Conservation (phyloP, 2,329 filamentous ascomycete genomes). For the Penicillium digitatum region DNA sequence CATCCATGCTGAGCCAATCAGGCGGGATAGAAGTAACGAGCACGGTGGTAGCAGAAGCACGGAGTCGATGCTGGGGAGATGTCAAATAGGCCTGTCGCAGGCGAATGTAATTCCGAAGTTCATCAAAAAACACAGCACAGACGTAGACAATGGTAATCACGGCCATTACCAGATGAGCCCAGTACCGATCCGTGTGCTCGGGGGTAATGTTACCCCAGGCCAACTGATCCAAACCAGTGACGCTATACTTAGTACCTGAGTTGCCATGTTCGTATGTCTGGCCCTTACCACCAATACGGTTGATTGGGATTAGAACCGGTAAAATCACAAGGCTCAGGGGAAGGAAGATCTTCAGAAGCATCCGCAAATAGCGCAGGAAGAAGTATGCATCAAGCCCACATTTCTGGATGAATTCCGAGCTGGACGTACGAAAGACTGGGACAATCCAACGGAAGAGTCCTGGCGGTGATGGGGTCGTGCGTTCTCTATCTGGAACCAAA, state of each 20-base stretch:
- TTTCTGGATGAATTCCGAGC: constrained; percentile 86
- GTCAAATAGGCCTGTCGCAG: constrained; percentile 92
- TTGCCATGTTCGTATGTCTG: constrained; percentile 47
- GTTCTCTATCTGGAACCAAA: constrained; percentile 77
- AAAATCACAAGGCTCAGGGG: constrained; percentile 74
- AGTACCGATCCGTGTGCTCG: constrained; percentile 65
- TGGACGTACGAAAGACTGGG: constrained; percentile 62
- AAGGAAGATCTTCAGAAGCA: constrained; percentile 85
- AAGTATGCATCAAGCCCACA: constrained; percentile 96
- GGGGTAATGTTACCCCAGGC: constrained; percentile 82
- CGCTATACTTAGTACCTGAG: constrained; percentile 42
- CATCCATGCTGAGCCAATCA: constrained; percentile 84
- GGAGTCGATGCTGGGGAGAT: constrained; percentile 86
- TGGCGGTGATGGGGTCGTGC: constrained; percentile 68
- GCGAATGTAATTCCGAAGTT: constrained; percentile 83
- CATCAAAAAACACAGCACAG: constrained; percentile 80
- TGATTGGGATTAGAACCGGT: constrained; percentile 81
- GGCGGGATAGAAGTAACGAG: constrained; percentile 84
- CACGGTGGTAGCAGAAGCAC: constrained; percentile 92
- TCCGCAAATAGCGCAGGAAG: constrained; percentile 84
- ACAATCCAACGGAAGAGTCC: constrained; percentile 53
- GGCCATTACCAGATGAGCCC: constrained; percentile 79
- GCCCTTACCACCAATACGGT: constrained; percentile 67
- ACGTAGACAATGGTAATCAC: constrained; percentile 76
- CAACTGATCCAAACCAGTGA: constrained; percentile 72